Base-by-base conservation (phyloP, 768 basidiomycete genomes). In the Lactarius sanguifluus region DNA sequence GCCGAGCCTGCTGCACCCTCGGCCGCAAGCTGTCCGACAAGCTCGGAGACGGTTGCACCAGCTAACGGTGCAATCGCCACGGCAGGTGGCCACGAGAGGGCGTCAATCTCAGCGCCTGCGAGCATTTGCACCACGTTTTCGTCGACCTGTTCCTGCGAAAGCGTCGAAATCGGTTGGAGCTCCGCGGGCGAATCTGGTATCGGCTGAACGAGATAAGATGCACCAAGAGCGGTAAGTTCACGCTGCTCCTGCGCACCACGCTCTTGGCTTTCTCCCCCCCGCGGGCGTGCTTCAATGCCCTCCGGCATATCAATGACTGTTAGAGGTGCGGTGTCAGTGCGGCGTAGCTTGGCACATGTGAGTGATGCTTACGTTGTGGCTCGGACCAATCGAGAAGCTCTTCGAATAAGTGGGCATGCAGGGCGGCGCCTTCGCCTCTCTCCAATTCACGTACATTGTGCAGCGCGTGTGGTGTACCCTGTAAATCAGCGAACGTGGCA, bases 321-420 rank as follows among this genome's bases (percentile, higher is more conserved):
- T 12, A 73, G 57, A 40, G 62, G 71, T 70, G 72, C 60, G 73
- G 62, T 67, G 69, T 74, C 40, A 73, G 69, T 69, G 63, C 47
- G 57, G 25, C 50, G 25, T 45, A 47, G 58, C 54, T 55, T 25
- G 56, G 54, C 55, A 59, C 28, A 71, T 62, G 56, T 59, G 65
- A 62, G 58, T 56, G 64, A 32, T 68, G 72, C 90, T 86, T 82
- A 94, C 93, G 80, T 72, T 83, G 76, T 65, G 91, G 92, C 73
- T 94, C 93, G 73, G 80, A 80, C 92, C 92, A 94, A 80, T 94
- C 93, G 71, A 92, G 80, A 64, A 86, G 82, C 79, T 94, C 92
- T 79, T 94, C 92, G 76, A 94, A 94, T 68, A 91, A 73, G 75
- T 87, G 89, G 68, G 86, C 85, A 74, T 94, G 92, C 72, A 94